Evolutionary conservation across 345 rosid species (phyloP).

Genomic region (Cochlearia excelsa): DNA sequence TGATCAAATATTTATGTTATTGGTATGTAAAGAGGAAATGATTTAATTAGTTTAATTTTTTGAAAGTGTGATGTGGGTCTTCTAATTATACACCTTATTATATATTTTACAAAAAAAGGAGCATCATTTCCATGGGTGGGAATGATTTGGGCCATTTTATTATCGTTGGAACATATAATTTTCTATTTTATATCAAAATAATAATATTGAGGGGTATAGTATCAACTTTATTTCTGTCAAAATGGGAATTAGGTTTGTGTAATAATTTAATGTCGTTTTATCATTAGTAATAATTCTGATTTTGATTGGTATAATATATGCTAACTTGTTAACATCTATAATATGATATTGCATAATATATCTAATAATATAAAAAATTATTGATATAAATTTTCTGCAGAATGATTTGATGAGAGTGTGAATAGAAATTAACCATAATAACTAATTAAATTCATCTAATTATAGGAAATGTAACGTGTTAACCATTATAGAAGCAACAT

Average conservation of each 20-base stretch:
- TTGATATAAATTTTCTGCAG: too few relatives aligned
- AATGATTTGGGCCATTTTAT: constrained; percentile 42
- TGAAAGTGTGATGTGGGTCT: constrained; percentile 25
- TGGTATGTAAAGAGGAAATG: constrained; percentile 20
- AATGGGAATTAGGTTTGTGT: constrained; percentile 10
- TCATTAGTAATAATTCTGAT: constrained; percentile 19
- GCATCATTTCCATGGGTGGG: constrained; percentile 41
- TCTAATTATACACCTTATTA: constrained; percentile 9
- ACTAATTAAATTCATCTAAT: neutral
- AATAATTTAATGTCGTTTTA: constrained; percentile 19
- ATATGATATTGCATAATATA: constrained; percentile 9
- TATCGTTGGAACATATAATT: constrained; percentile 26
- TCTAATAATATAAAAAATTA: too few relatives aligned
- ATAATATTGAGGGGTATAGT: constrained; percentile 5
- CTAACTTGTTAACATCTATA: neutral
- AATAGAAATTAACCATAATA: too few relatives aligned
- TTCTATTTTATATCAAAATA: constrained; percentile 16
- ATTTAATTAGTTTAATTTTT: constrained; percentile 6
- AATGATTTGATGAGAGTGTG: too few relatives aligned
- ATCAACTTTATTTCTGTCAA: constrained; percentile 22
- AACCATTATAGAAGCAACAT: constrained; percentile 40
- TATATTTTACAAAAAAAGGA: constrained; percentile 4
- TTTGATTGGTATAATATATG: constrained; percentile 1
- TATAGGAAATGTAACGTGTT: constrained; percentile 18
- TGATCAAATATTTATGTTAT: constrained; percentile 30